phyloP scores from a whole-genome alignment of 2,329 filamentous ascomycete genomes.

The Calonectria montana region DNA sequence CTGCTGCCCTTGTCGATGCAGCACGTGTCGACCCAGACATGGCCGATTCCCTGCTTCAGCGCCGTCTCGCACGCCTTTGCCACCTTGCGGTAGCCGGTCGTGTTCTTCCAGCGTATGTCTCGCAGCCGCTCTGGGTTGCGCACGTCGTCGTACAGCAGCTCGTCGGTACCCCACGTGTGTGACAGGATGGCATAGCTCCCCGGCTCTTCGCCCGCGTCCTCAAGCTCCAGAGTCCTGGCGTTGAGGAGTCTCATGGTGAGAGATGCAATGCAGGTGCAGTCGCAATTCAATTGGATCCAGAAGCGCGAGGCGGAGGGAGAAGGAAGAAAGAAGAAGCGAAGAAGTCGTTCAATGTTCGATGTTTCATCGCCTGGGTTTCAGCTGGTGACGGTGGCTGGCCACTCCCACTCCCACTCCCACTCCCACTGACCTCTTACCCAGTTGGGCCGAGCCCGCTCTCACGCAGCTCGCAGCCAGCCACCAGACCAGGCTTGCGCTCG shows the following conservation, averaged over 20 bases:
- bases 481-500: neutral
- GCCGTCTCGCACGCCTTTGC: conserved; percentile 37
- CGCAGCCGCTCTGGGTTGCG: conserved; percentile 32
- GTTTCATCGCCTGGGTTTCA: conserved; percentile 24
- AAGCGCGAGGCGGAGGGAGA: neutral
- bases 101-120: conserved; percentile 32
- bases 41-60: conserved; percentile 32
- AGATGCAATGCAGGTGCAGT: neutral
- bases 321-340: neutral
- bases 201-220: conserved; percentile 29
- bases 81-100: conserved; percentile 38
- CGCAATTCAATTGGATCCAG: conserved; percentile 16
- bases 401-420: too few species aligned
- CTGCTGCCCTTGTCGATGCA: conserved; percentile 43
- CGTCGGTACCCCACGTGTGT: conserved; percentile 42
- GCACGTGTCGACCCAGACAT: conserved; percentile 43
- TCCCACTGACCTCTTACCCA: conserved; percentile 23
- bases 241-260: conserved; percentile 41
- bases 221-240: conserved; percentile 41
- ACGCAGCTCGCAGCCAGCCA: neutral
- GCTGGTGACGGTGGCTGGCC: conserved; percentile 17
- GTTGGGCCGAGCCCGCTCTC: conserved; percentile 15
- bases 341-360: neutral
- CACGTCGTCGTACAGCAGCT: conserved; percentile 39
- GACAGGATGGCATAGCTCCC: conserved; percentile 41